Evolutionary conservation across 2,329 filamentous ascomycete genomes (phyloP).

Genomic region (Epichloe sibirici): DNA sequence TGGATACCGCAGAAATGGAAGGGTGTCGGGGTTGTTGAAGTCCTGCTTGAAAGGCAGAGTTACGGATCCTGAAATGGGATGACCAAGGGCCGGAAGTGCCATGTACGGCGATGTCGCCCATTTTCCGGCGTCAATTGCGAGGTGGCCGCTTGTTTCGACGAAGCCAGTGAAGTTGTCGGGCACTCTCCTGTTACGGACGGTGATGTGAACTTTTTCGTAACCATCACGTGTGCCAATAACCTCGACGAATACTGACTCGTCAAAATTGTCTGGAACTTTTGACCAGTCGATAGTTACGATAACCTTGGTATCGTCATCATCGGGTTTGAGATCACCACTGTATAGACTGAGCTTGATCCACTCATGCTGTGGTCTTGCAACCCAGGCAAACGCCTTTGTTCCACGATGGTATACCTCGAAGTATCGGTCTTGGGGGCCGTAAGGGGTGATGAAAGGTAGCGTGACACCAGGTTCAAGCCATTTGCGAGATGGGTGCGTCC

Average conservation of each 20-base stretch:
- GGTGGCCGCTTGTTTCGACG: constrained; percentile 20
- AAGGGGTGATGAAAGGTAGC: constrained; percentile 19
- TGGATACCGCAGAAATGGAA: constrained; percentile 16
- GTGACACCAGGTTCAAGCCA: constrained; percentile 19
- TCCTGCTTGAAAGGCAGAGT: constrained; percentile 9
- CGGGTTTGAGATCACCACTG: constrained; percentile 18
- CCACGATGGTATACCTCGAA: constrained; percentile 25
- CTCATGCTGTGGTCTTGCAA: constrained; percentile 18
- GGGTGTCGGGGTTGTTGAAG: constrained; percentile 8
- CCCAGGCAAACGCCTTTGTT: constrained; percentile 18
- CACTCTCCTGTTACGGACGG: constrained; percentile 10
- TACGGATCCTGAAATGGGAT: constrained; percentile 12
- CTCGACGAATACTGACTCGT: constrained; percentile 28
- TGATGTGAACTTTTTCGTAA: constrained; percentile 23
- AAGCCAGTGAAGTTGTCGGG: constrained; percentile 24
- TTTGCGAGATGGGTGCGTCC: constrained; percentile 28
- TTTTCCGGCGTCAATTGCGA: constrained; percentile 22
- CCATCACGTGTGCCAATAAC: constrained; percentile 24
- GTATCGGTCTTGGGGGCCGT: constrained; percentile 18
- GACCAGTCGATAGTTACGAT: constrained; percentile 21
- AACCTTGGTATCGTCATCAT: constrained; percentile 19
- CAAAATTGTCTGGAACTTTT: constrained; percentile 24
- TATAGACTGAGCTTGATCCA: constrained; percentile 19
- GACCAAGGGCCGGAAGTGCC: constrained; percentile 20
- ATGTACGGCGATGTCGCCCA: constrained; percentile 14